Evolutionary conservation across 164 flowering plant genomes (phyloP).

Genomic region (Stephania japonica): DNA sequence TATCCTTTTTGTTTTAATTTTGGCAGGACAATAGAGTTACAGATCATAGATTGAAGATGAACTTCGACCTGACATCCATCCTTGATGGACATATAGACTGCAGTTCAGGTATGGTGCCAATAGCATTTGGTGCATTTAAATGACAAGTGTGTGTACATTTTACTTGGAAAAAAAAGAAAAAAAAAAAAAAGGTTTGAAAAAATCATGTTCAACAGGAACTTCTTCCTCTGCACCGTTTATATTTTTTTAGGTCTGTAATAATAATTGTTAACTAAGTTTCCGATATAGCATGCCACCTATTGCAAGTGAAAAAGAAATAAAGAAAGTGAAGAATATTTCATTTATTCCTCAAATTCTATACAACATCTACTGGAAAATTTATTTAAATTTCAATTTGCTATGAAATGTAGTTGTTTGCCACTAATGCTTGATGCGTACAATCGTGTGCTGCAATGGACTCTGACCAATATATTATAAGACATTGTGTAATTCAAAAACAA

Average conservation of each 20-base stretch:
- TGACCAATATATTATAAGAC: too few relatives aligned
- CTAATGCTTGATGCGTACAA: constrained; percentile 33
- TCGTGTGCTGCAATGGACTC: constrained; percentile 72
- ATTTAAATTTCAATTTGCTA: background rate
- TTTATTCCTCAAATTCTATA: background rate
- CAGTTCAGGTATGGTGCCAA: constrained; percentile 31
- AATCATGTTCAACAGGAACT: too few relatives aligned
- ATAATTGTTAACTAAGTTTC: too few relatives aligned
- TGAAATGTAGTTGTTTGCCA: too few relatives aligned
- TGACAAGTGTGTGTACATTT: too few relatives aligned
- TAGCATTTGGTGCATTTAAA: background rate
- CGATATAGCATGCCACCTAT: too few relatives aligned
- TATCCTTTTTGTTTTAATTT: constrained; percentile 8
- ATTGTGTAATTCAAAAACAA: too few relatives aligned
- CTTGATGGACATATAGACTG: constrained; percentile 72
- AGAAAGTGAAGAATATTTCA: background rate
- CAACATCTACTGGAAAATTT: background rate
- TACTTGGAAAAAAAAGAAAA: too few relatives aligned
- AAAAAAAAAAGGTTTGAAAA: too few relatives aligned
- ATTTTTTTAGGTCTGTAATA: too few relatives aligned
- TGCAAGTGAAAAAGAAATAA: too few relatives aligned
- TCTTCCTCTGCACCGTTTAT: too few relatives aligned
- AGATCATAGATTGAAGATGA: constrained; percentile 90
- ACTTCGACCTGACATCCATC: constrained; percentile 87
- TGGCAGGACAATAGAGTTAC: constrained; percentile 91